Base-by-base conservation (phyloP, 371 early-diverging fungal genomes). In the Vairimorpha necatrix region DNA sequence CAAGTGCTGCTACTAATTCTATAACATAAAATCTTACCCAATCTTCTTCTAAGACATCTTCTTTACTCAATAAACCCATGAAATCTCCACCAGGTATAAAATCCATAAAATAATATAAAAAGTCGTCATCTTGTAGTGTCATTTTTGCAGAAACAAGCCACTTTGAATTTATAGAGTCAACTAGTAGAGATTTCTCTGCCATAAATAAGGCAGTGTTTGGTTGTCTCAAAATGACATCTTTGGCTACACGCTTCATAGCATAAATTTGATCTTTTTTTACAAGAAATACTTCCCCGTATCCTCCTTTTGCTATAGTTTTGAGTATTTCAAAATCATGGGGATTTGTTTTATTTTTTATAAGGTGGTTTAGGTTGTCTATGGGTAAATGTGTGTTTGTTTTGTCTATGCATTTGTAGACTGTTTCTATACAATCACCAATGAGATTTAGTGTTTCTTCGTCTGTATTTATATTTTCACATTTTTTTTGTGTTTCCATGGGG, bases 221-320 rank as follows among this genome's bases (percentile, higher is more conserved):
- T 69, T 93, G 90, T 2, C 89, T 89, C 34, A 92, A 84, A 16
- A 94, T 85, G 56, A 90, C 89, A 48, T 87, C 84, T 85, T 97
- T 97, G 73, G 89, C 89, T 33, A 94, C 87, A 7, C 89, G 89
- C 80, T 97, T 97, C 92, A 95, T 91, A 2, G 96, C 96, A 83
- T 94, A 96, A 14, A 92, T 87, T 36, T 88, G 85, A 22, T 87
- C 84, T 30, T 83, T 77, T 61, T 89, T 90, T 30, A 71, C 83
- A 7, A 78, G 24, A 56, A 74, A 77, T 75, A 90, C 95, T 82
- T 88, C 90, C 46, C 93, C 94, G 81, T 91, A 93, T 46, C 91
- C 92, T 0, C 96, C 94, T 60, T 90, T 89, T 1, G 93, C 93
- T 20, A 95, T 86, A 11, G 89, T 90, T 77, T 90, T 88, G 28